Evolutionary conservation across 2,329 filamentous ascomycete genomes (phyloP), one percentile per base, ranked within the genome.

Genomic region (Neonectria magnoliae): DNA sequence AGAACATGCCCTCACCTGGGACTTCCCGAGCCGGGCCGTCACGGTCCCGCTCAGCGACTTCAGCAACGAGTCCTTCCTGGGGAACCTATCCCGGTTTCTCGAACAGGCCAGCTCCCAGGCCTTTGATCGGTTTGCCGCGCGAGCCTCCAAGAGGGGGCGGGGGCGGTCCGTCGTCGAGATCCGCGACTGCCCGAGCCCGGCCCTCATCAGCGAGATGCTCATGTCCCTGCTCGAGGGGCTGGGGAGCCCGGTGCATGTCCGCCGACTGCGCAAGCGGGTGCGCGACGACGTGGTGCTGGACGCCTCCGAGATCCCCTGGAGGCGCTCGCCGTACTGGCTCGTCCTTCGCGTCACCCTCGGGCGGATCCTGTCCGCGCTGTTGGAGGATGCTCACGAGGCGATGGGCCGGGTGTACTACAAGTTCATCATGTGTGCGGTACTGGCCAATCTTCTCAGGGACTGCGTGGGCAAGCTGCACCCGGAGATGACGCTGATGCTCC

Each of bases 251-350:
- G 62, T 79, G 0, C 58, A 75, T 1, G 76, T 83, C 0, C 67
- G 76, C 0, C 25, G 79, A 0, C 72, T 91, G 1, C 78, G 79
- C 0, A 93, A 93, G 71, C 80, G 84, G 2, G 82, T 91, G 0
- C 82, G 87, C 0, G 90, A 92, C 54, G 88, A 91, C n/a, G 84
- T 91, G 0, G 82, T 81, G 13, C 83, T 87, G 73, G 72, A 77
- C 1, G 72, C 82, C 1, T 79, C 82, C 0, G 75, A 81, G 1
- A 72, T 80, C 0, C 89, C 89, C 0, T 93, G 90, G 90, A 81
- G 90, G 18, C 80, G 91, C 41, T 84, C 84, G 2, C 83, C 90
- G 0, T 82, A 86, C 55, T 93, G 89, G 85, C 82, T 93, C 0
- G 78, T 88, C 0, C 74, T 92, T 5, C 85, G 89, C 0, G 88